phyloP scores from a whole-genome alignment of 176 grass and related monocot genomes.

The Zea luxurians region DNA sequence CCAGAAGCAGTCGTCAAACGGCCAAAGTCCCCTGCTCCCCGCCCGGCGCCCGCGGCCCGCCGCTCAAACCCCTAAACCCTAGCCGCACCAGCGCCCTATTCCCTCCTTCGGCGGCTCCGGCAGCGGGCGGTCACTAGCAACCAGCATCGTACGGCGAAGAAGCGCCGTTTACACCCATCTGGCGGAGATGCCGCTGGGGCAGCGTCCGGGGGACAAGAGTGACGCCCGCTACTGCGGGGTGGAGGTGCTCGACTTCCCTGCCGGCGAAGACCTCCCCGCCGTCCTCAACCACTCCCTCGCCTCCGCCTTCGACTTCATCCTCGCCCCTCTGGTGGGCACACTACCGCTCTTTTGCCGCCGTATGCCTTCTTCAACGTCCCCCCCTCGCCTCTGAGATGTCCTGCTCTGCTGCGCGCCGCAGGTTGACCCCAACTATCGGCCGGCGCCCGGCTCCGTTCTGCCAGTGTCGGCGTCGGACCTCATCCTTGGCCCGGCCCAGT shows the following conservation, averaged over 20 bases:
- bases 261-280: conserved; percentile 64
- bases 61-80: conserved; percentile 55
- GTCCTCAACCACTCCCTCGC: conserved; percentile 68
- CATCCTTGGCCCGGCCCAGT: conserved; percentile 77
- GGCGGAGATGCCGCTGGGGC: conserved; percentile 78
- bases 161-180: background rate
- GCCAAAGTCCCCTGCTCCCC: background rate
- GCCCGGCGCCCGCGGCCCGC: background rate
- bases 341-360: background rate
- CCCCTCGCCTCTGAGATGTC: background rate
- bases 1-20: background rate
- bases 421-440: conserved; percentile 85
- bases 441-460: conserved; percentile 52
- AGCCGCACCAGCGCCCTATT: background rate
- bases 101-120: conserved; percentile 17
- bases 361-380: background rate
- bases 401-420: conserved; percentile 34
- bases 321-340: conserved; percentile 53
- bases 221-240: conserved; percentile 96
- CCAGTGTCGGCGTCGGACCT: conserved; percentile 90
- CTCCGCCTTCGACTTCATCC: conserved; percentile 80
- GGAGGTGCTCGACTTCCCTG: conserved; percentile 73
- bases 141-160: background rate
- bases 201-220: conserved; percentile 89
- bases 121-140: conserved; percentile 16